These are phyloP conservation scores for Schizosaccharomyces japonicus DNA, from an alignment of 805 yeast species.

Conservation along the genomic window DNA sequence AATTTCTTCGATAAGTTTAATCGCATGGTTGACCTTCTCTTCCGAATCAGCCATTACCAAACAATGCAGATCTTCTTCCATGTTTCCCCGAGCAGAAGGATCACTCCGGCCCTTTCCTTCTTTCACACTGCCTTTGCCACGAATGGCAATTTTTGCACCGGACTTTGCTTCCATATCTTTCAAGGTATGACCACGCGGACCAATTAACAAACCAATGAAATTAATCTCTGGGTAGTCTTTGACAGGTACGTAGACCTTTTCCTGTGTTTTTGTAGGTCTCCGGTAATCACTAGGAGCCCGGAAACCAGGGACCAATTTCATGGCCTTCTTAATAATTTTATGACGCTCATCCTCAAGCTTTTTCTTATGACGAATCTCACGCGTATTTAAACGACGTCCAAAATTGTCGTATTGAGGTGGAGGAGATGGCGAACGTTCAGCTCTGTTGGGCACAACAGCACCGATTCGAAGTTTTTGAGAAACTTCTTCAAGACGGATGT, in stretches of 20 bases:
- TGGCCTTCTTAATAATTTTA: slow-evolving; percentile 48
- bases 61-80: slow-evolving; percentile 74
- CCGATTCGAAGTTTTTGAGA: slow-evolving; percentile 32
- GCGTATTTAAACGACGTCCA: slow-evolving; percentile 70
- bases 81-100: slow-evolving; percentile 25
- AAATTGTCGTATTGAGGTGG: slow-evolving; percentile 68
- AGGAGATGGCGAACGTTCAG: slow-evolving; percentile 53
- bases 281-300: slow-evolving; percentile 59
- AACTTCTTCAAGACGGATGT: slow-evolving; percentile 60
- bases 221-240: slow-evolving; percentile 76
- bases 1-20: slow-evolving; percentile 46
- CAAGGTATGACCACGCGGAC: slow-evolving; percentile 87
- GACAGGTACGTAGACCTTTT: slow-evolving; percentile 66
- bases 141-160: slow-evolving; percentile 70
- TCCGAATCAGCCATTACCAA: slow-evolving; percentile 62
- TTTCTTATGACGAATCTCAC: slow-evolving; percentile 41
- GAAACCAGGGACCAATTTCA: slow-evolving; percentile 48
- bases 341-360: slow-evolving; percentile 60
- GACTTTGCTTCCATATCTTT: slow-evolving; percentile 57
- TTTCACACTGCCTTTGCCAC: slow-evolving; percentile 91
- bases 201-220: slow-evolving; percentile 66
- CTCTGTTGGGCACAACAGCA: slow-evolving; percentile 25
- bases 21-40: slow-evolving; percentile 52
- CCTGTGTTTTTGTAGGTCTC: slow-evolving; percentile 46
- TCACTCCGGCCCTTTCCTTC: slow-evolving; percentile 48